Base-by-base conservation (phyloP, 768 basidiomycete species). In the Calocybe cyanea region DNA sequence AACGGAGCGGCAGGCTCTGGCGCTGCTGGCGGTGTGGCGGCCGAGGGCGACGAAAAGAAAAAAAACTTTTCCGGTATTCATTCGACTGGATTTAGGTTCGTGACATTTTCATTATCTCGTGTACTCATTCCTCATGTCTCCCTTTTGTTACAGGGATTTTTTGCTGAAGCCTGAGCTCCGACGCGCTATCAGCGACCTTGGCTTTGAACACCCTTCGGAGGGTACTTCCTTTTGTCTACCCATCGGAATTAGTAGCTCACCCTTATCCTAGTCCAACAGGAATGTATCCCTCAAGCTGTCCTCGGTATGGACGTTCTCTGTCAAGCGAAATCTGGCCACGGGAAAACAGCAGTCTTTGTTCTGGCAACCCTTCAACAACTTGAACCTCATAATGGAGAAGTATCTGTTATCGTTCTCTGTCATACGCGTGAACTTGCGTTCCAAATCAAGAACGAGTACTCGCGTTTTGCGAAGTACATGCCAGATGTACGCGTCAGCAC, bases 401-500 rank as follows among this genome's bases (percentile, higher is more conserved):
- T 98, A 45, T 91, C 92, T 41, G 95, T 97, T 55, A 77, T 99
- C 60, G 94, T 99, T 58, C 82, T 99, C 49, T 99, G 96, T 71
- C 96, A 99, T 74, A 99, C 96, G 21, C 91, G 96, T 58, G 96
- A 99, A 75, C 79, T 99, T 49, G 96, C 96, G 41, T 99, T 92
- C 76, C 96, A 99, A 74, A 99, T 99, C 71, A 93, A 95, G 78
- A 99, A 99, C 72, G 96, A 99, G 72, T 99, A 98, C 75, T 83
- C 87, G 45, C 92, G 96, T 43, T 99, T 99, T 70, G 90, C 91
- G 58, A 98, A 98, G 78, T 99, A 97, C 75, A 98, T 98, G 95
- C 94, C 96, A 28, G 91, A 94, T 57, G 92, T 98, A 58, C 89
- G 94, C 53, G 93, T 97, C 61, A 83, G 83, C 69, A 97, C 96